These are phyloP conservation scores for Candida loeiensis DNA, from an alignment of 805 yeast species.

Conservation along the genomic window DNA sequence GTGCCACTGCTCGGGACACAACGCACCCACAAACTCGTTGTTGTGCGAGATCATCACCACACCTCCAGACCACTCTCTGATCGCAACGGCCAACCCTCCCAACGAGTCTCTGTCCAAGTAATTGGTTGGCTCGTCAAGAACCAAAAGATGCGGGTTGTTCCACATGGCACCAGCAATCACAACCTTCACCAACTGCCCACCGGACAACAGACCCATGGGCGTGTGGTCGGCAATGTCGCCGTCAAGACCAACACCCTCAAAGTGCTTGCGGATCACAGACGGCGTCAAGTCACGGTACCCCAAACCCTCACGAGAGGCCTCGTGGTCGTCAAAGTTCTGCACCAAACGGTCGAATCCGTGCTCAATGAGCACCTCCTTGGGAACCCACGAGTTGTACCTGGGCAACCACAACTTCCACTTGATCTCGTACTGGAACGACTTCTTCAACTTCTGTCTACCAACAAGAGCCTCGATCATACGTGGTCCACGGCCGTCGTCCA, in stretches of 20 bases:
- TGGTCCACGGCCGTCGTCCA: constrained; percentile 83
- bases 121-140: constrained; percentile 97
- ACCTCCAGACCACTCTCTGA: constrained; percentile 97
- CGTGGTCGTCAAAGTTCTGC: constrained; percentile 46
- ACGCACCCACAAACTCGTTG: constrained; percentile 93
- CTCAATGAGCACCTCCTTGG: constrained; percentile 76
- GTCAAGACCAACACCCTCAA: constrained; percentile 95
- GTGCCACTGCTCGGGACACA: constrained; percentile 98
- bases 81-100: constrained; percentile 96
- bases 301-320: constrained; percentile 48
- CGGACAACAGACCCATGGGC: constrained; percentile 92
- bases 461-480: constrained; percentile 90
- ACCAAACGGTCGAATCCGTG: constrained; percentile 46
- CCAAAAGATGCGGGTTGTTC: constrained; percentile 97
- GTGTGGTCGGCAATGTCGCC: constrained; percentile 99
- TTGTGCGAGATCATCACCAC: constrained; percentile 98
- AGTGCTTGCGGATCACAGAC: constrained; percentile 89
- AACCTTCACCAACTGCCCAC: constrained; percentile 97
- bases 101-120: constrained; percentile 96
- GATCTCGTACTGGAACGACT: constrained; percentile 93
- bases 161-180: constrained; percentile 99
- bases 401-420: constrained; percentile 94
- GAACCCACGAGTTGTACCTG: constrained; percentile 89
- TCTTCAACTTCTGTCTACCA: constrained; percentile 95
- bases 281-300: constrained; percentile 63